These are phyloP conservation scores for Pythium aphanidermatum DNA, from an alignment of 352 stramenopile genomes.

Conservation along the genomic window DNA sequence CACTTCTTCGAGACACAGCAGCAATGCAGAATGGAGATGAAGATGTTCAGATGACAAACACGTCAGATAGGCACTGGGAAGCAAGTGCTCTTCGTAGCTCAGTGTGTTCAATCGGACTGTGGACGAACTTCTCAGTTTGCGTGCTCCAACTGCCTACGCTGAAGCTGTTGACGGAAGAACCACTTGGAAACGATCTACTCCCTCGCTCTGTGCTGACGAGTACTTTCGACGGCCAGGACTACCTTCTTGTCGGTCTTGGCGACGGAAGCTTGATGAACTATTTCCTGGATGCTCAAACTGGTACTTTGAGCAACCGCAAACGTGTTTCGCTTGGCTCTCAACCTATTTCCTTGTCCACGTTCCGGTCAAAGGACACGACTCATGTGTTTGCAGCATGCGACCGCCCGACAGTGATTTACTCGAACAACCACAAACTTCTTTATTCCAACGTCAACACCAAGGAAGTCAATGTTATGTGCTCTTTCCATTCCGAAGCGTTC, in stretches of 20 bases:
- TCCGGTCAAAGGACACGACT: slow-evolving; percentile 89
- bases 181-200: slow-evolving; percentile 75
- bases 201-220: slow-evolving; percentile 87
- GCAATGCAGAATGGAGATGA: slow-evolving; percentile 21
- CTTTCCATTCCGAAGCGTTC: slow-evolving; percentile 90
- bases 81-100: slow-evolving; percentile 38
- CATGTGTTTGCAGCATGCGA: slow-evolving; percentile 97
- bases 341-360: slow-evolving; percentile 91
- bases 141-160: slow-evolving; percentile 82
- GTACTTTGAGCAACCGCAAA: slow-evolving; percentile 77
- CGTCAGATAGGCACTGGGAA: slow-evolving; percentile 48
- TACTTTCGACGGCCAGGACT: slow-evolving; percentile 79
- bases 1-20: slow-evolving; percentile 26
- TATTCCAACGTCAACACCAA: slow-evolving; percentile 95
- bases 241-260: slow-evolving; percentile 95
- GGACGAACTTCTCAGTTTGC: slow-evolving; percentile 91
- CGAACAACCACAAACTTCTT: slow-evolving; percentile 93
- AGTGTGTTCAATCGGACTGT: slow-evolving; percentile 85
- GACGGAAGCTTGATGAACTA: slow-evolving; percentile 95
- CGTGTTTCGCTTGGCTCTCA: slow-evolving; percentile 94
- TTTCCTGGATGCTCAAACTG: slow-evolving; percentile 47
- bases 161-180: slow-evolving; percentile 50
- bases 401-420: slow-evolving; percentile 96
- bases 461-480: slow-evolving; percentile 91
- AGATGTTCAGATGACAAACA: slow-evolving; percentile 57